These are phyloP conservation scores for Nitzschia sp. DNA, from an alignment of 108 stramenopile species.

Conservation along the genomic window DNA sequence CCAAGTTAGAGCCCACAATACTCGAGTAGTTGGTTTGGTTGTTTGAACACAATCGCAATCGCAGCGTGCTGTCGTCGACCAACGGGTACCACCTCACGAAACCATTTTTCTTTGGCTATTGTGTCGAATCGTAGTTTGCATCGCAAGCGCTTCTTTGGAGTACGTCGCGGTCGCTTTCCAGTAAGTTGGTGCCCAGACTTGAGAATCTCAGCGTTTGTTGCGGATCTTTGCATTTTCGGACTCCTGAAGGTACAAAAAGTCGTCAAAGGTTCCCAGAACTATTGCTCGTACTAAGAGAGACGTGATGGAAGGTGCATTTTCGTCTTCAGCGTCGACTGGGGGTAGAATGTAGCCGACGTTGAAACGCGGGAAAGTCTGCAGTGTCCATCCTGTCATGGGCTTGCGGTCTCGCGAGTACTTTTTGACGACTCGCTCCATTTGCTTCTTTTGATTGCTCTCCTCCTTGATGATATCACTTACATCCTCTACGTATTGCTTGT, in stretches of 20 bases:
- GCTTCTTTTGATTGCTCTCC: conserved; percentile 4
- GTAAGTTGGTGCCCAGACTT: too few species aligned
- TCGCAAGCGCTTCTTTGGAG: too few species aligned
- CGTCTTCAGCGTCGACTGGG: neutral
- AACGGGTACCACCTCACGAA: too few species aligned
- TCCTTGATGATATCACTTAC: conserved; percentile 18
- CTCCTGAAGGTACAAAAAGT: conserved; percentile 1
- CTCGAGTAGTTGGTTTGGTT: too few species aligned
- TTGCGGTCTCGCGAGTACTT: conserved; percentile 4
- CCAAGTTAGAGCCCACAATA: too few species aligned
- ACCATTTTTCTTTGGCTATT: too few species aligned
- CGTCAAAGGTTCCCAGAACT: neutral
- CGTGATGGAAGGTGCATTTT: neutral
- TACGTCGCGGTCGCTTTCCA: too few species aligned
- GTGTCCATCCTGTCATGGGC: neutral
- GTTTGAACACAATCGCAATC: too few species aligned
- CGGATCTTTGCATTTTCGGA: neutral
- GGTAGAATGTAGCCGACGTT: conserved; percentile 9
- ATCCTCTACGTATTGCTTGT: conserved; percentile 46
- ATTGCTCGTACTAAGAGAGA: neutral
- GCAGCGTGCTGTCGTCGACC: too few species aligned
- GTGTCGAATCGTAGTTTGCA: too few species aligned
- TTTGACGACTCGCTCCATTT: conserved; percentile 17
- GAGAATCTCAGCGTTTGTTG: neutral
- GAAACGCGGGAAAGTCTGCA: neutral